Conservation (phyloP, 1,284 basidiomycete genomes). For the Apiotrichum akiyoshidainum region DNA sequence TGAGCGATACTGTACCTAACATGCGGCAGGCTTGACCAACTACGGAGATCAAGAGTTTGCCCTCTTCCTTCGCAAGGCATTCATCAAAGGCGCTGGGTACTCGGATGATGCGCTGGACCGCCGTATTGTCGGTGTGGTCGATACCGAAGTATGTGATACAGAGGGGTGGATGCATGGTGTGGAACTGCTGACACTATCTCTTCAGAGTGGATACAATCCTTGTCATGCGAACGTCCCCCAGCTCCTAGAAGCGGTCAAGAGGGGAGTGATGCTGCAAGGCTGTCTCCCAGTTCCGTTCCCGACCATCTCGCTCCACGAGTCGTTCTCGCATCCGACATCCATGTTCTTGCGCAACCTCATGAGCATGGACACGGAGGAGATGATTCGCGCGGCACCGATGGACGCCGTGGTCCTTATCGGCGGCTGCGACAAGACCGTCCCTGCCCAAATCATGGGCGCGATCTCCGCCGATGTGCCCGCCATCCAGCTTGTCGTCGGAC, state of each 20-base stretch:
- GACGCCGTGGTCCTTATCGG: constrained; percentile 47
- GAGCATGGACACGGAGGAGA: constrained; percentile 48
- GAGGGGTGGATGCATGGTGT: not conserved
- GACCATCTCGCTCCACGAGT: constrained; percentile 47
- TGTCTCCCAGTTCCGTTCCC: constrained; percentile 45
- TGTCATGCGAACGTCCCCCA: constrained; percentile 46
- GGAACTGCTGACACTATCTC: not conserved
- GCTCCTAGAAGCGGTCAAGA: constrained; percentile 42
- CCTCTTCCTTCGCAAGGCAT: constrained; percentile 48
- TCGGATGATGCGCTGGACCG: constrained; percentile 46
- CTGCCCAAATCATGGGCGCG: constrained; percentile 48
- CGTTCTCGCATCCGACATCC: constrained; percentile 44
- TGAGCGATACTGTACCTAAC: not conserved
- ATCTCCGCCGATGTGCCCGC: constrained; percentile 45
- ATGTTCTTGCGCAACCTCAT: constrained; percentile 49
- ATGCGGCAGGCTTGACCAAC: constrained; percentile 29
- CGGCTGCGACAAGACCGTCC: constrained; percentile 50
- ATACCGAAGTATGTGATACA: constrained; percentile 30
- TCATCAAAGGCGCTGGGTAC: constrained; percentile 50
- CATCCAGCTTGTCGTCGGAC: constrained; percentile 46
- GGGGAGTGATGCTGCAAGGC: constrained; percentile 43
- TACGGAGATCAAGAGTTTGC: constrained; percentile 48
- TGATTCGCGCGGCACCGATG: constrained; percentile 48
- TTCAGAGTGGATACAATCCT: constrained; percentile 43
- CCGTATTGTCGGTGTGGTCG: constrained; percentile 44